Conservation (phyloP, 2,329 filamentous ascomycete genomes). For the Ophiostoma piceae region DNA sequence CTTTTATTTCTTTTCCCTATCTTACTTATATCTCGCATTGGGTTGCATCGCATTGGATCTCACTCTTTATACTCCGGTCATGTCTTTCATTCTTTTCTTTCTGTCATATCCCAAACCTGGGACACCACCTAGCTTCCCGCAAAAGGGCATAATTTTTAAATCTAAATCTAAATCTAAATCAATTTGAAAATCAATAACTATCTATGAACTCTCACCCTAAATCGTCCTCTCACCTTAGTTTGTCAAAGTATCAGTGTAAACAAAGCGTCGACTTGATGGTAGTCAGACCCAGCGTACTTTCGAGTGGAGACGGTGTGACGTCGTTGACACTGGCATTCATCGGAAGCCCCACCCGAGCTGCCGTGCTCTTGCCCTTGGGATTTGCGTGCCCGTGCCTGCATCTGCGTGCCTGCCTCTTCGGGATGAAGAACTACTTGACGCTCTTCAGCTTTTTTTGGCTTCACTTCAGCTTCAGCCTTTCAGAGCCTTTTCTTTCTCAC, state of each 20-base stretch:
- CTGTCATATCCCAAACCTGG: background rate
- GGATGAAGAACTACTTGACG: background rate
- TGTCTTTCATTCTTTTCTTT: background rate
- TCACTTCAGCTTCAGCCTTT: background rate
- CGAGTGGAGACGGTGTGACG: slow-evolving; percentile 8
- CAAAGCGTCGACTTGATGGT: background rate
- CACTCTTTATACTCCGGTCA: slow-evolving; percentile 3
- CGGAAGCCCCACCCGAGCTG: slow-evolving; percentile 9
- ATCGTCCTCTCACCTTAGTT: no score
- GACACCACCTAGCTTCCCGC: background rate
- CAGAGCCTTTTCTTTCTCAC: no score
- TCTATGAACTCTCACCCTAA: no score
- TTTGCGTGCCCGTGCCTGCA: background rate
- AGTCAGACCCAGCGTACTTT: background rate
- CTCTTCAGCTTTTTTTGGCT: background rate
- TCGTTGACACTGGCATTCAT: background rate
- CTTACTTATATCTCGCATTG: background rate
- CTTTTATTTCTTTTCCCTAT: background rate
- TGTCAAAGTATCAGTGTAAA: no score
- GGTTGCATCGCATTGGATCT: background rate
- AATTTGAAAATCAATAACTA: background rate
- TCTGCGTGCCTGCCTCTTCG: slow-evolving; percentile 8
- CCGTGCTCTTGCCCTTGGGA: background rate
- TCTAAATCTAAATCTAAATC: background rate
- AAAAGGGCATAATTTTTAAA: slow-evolving; percentile 4